A percentile compares a stretch with the other conserved stretches of the same genome.
Evolutionary conservation across 2,329 filamentous ascomycete species (phyloP).

Genomic region (Penicillium frequentans): DNA sequence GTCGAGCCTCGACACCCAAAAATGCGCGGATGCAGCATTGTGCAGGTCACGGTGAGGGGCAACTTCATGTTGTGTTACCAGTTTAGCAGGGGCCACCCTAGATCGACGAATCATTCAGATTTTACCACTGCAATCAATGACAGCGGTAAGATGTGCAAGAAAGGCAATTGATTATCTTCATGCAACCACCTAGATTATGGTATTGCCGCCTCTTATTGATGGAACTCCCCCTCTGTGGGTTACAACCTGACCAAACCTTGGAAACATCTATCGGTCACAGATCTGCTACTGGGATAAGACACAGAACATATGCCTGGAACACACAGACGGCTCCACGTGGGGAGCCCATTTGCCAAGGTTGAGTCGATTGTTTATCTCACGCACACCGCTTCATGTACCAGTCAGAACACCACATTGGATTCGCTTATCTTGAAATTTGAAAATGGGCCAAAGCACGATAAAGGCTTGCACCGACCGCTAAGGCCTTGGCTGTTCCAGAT

Average conservation of each 20-base stretch:
- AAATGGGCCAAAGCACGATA: neutral
- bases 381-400: constrained; percentile 15
- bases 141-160: neutral
- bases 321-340: neutral
- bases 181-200: neutral
- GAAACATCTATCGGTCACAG: neutral
- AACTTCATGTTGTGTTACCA: constrained; percentile 14
- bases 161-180: constrained; percentile 3
- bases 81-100: neutral
- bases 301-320: neutral
- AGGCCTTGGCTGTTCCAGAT: neutral
- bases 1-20: neutral
- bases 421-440: neutral
- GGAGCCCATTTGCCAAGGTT: neutral
- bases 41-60: constrained; percentile 1
- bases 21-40: constrained; percentile 8
- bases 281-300: neutral
- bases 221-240: neutral
- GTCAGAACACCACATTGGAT: neutral
- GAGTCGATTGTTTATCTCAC: neutral
- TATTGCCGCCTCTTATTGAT: neutral
- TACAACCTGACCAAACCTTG: neutral
- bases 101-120: constrained; percentile 12
- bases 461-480: neutral
- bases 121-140: neutral